phyloP scores from a whole-genome alignment of 768 basidiomycete genomes.

The Galerina marginata region DNA sequence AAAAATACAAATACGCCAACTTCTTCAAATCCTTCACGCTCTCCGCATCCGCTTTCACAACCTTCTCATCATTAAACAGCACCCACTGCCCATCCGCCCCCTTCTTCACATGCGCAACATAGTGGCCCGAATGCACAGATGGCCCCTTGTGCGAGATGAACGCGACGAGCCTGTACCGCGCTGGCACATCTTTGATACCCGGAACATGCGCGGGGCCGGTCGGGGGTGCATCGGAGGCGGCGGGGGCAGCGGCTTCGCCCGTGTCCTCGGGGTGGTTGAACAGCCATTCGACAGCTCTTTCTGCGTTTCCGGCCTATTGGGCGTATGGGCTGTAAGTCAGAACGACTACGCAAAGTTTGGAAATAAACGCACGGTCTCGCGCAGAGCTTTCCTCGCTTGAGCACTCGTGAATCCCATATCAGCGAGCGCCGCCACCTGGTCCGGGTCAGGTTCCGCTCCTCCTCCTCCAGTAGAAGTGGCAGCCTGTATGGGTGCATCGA shows the following conservation, averaged over 20 bases:
- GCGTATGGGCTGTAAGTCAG: not conserved
- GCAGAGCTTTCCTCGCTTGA: constrained; percentile 87
- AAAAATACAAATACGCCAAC: constrained; percentile 93
- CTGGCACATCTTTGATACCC: constrained; percentile 71
- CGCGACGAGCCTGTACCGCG: constrained; percentile 80
- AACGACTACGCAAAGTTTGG: not conserved
- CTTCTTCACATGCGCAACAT: constrained; percentile 78
- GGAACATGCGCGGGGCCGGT: constrained; percentile 28
- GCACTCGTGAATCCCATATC: constrained; percentile 93
- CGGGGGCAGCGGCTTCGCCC: constrained; percentile 57
- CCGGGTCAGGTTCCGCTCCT: constrained; percentile 56
- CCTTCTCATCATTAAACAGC: constrained; percentile 96
- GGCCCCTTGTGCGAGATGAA: constrained; percentile 98
- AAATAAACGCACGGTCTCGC: constrained; percentile 66
- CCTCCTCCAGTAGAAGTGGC: constrained; percentile 24
- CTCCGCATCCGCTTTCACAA: constrained; percentile 84
- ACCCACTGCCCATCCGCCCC: constrained; percentile 70
- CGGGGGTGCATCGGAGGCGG: constrained; percentile 28
- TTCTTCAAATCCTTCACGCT: constrained; percentile 82
- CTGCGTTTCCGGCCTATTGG: constrained; percentile 67
- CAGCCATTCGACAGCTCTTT: constrained; percentile 94
- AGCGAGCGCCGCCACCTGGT: constrained; percentile 72
- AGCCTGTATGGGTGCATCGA: constrained; percentile 75
- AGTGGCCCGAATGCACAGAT: constrained; percentile 93
- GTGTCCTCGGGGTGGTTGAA: constrained; percentile 91